phyloP scores from a whole-genome alignment of 2,329 filamentous ascomycete genomes.

The Trichoderma sp. region DNA sequence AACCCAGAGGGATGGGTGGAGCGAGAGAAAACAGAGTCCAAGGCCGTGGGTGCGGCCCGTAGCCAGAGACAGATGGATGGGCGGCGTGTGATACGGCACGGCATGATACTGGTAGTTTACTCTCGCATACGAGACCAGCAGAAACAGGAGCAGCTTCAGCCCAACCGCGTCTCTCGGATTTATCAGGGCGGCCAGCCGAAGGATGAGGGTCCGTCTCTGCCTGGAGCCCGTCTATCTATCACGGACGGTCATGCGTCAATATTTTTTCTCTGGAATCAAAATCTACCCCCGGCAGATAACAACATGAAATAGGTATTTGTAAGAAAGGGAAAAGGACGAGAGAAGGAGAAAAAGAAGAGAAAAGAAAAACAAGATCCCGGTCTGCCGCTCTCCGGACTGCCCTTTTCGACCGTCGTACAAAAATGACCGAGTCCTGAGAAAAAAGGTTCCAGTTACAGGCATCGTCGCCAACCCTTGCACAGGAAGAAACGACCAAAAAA shows the following conservation, averaged over 20 bases:
- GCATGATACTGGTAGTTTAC: neutral
- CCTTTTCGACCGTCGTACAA: neutral
- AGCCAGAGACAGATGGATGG: neutral
- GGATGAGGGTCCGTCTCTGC: neutral
- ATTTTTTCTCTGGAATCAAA: neutral
- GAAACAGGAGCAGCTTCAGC: neutral
- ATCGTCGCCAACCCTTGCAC: neutral
- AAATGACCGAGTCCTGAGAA: neutral
- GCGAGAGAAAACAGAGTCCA: neutral
- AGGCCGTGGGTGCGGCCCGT: neutral
- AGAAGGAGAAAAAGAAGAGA: neutral
- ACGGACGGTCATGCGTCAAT: neutral
- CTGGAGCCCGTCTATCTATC: neutral
- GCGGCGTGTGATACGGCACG: conserved; percentile 13
- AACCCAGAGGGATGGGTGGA: neutral
- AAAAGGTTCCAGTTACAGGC: neutral
- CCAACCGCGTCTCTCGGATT: neutral
- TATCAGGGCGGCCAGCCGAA: neutral
- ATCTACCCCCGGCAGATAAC: neutral
- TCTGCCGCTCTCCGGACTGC: neutral
- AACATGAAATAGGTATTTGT: neutral
- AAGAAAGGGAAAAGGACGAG: neutral
- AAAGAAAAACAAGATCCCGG: neutral
- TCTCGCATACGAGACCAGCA: neutral
- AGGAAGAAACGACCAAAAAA: neutral